phyloP scores from a whole-genome alignment of 805 yeast genomes.

The Candida pseudoglaebosa region DNA sequence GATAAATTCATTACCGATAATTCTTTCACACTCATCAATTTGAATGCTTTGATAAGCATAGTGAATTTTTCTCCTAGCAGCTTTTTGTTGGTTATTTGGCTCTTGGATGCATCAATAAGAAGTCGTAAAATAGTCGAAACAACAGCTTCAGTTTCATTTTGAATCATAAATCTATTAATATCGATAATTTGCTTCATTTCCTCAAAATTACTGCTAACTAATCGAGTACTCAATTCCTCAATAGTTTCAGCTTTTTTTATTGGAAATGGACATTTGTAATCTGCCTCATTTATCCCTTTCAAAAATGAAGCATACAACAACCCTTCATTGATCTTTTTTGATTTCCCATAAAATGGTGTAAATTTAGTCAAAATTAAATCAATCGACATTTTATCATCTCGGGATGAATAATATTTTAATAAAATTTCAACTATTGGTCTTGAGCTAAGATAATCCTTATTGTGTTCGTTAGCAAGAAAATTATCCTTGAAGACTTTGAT shows the following conservation, averaged over 20 bases:
- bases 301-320: conserved; percentile 19
- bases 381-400: conserved; percentile 11
- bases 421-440: conserved; percentile 18
- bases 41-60: conserved; percentile 21
- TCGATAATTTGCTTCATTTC: conserved; percentile 14
- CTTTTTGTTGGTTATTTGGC: not conserved
- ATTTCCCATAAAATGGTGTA: conserved; percentile 10
- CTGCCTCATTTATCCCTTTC: conserved; percentile 12
- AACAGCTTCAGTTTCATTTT: conserved; percentile 9
- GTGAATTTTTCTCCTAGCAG: conserved; percentile 17
- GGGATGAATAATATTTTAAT: conserved; percentile 19
- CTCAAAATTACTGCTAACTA: conserved; percentile 10
- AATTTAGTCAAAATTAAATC: conserved; percentile 18
- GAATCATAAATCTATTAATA: conserved; percentile 10
- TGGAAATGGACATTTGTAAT: not conserved
- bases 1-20: conserved; percentile 21
- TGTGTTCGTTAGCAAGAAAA: conserved; percentile 5
- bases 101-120: not conserved
- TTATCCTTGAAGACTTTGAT: conserved; percentile 14
- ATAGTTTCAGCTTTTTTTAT: not conserved
- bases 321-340: conserved; percentile 13
- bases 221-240: conserved; percentile 4
- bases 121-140: conserved; percentile 5
- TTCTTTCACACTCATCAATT: conserved; percentile 13
- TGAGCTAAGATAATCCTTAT: conserved; percentile 6